Evolutionary conservation across 176 grass and related monocot species (phyloP), one percentile per base, ranked within the genome.

Genomic region (Aegilops tauschii): DNA sequence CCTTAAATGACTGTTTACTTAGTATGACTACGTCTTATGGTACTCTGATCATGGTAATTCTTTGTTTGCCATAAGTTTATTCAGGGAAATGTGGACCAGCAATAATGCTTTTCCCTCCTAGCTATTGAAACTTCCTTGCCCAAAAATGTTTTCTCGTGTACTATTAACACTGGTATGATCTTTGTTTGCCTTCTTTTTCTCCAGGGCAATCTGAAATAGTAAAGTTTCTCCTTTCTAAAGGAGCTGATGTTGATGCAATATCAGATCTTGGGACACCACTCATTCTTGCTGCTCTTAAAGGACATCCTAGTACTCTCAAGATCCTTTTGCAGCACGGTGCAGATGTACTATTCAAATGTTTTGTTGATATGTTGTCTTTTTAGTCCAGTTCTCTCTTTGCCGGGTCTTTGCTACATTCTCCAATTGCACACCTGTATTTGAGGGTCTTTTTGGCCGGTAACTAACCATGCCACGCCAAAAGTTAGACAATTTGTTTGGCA

Each of bases 211-310:
- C 59, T 79, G 81, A 88, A 80, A 78, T 80, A 81, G 36, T 28
- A 66, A 58, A 84, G 28, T 82, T 85, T 59, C 81, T 91, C 13
- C 76, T 87, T 58, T 87, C 90, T 91, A 88, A 74, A 88, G 90
- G 90, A 85, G 76, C 16, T 66, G 42, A 34, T 75, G 34, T 66
- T 71, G 76, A 91, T 84, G 66, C 61, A 56, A 23, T 68, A 66
- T 73, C 85, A 80, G 0, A 0, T 14, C 17, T 25, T 32, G 61
- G 86, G 68, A 88, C 68, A 42, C 89, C 90, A 81, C 27, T 91
- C 68, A 6, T 12, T 65, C 29, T 85, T 66, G 65, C 90, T 80
- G 62, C 90, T 67, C 27, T 2, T 49, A 79, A 37, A 88, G 65
- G 72, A 75, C 47, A 88, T 67, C 36, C 76, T 80, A 62, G 40